Percentiles rank a stretch among this genome's conserved stretches.
phyloP scores from a whole-genome alignment of 2,329 filamentous ascomycete species.

The Venturia asperata region DNA sequence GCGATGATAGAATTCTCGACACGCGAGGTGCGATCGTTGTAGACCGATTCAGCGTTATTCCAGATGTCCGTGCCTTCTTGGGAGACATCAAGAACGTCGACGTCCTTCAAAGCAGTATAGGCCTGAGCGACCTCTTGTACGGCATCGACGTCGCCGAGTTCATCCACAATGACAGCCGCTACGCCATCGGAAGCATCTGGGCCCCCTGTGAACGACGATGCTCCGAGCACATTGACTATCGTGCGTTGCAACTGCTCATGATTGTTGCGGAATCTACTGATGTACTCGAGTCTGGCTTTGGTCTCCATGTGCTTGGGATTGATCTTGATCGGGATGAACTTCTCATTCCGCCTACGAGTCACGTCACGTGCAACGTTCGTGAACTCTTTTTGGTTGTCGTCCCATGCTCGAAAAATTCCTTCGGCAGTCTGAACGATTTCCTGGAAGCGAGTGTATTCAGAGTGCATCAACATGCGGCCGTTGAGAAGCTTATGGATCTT shows the following conservation, averaged over 20 bases:
- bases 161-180: slow-evolving; percentile 66
- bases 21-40: slow-evolving; percentile 93
- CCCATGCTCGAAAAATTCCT: slow-evolving; percentile 85
- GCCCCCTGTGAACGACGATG: slow-evolving; percentile 45
- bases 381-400: slow-evolving; percentile 94
- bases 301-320: slow-evolving; percentile 78
- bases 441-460: slow-evolving; percentile 87
- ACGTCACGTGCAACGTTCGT: slow-evolving; percentile 96
- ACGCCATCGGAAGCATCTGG: slow-evolving; percentile 28
- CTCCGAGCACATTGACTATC: slow-evolving; percentile 91
- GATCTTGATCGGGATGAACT: slow-evolving; percentile 98
- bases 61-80: slow-evolving; percentile 83
- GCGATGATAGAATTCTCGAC: slow-evolving; percentile 99
- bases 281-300: slow-evolving; percentile 86
- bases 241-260: slow-evolving; percentile 96
- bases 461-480: slow-evolving; percentile 80
- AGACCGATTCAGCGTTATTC: slow-evolving; percentile 89
- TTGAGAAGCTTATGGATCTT: slow-evolving; percentile 79
- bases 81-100: slow-evolving; percentile 89
- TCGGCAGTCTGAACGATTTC: slow-evolving; percentile 76
- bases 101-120: slow-evolving; percentile 87
- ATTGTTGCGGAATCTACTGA: slow-evolving; percentile 89
- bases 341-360: slow-evolving; percentile 86
- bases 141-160: slow-evolving; percentile 94
- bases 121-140: slow-evolving; percentile 94